Conservation (phyloP, 2,329 filamentous ascomycete genomes). For the Shiraia sp. region DNA sequence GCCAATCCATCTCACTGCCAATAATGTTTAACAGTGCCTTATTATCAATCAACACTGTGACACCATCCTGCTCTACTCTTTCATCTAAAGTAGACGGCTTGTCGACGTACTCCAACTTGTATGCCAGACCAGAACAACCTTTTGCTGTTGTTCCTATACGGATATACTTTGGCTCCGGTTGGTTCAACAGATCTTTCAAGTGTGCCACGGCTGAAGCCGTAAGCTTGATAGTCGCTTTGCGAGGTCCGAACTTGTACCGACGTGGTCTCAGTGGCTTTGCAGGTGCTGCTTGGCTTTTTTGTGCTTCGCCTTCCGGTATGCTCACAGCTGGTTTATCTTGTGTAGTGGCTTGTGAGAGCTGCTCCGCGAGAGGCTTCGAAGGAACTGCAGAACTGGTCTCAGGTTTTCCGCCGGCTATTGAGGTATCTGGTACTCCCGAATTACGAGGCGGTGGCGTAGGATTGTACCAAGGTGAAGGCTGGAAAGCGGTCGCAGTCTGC, state of each 20-base stretch:
- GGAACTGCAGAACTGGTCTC: conserved; percentile 53
- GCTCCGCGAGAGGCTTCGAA: conserved; percentile 43
- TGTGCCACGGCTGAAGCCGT: conserved; percentile 80
- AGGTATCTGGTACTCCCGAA: conserved; percentile 62
- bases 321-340: conserved; percentile 47
- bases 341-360: conserved; percentile 15
- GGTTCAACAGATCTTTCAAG: conserved; percentile 74
- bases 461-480: conserved; percentile 61
- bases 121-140: conserved; percentile 90
- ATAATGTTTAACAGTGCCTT: conserved; percentile 98
- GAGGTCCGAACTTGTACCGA: conserved; percentile 70
- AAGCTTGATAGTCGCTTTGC: conserved; percentile 90
- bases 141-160: conserved; percentile 92
- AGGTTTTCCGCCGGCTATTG: conserved; percentile 59
- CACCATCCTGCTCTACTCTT: conserved; percentile 90
- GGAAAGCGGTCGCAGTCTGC: conserved; percentile 68
- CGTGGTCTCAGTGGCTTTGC: conserved; percentile 58
- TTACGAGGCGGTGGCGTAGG: conserved; percentile 63
- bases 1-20: conserved; percentile 98
- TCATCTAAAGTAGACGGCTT: conserved; percentile 89
- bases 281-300: conserved; percentile 61
- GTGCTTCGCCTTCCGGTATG: conserved; percentile 66
- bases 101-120: conserved; percentile 93
- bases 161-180: conserved; percentile 90
- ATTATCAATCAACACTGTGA: conserved; percentile 94